Base-by-base conservation (phyloP, 805 yeast species). In the Vanderwaltozyma tropicalis region DNA sequence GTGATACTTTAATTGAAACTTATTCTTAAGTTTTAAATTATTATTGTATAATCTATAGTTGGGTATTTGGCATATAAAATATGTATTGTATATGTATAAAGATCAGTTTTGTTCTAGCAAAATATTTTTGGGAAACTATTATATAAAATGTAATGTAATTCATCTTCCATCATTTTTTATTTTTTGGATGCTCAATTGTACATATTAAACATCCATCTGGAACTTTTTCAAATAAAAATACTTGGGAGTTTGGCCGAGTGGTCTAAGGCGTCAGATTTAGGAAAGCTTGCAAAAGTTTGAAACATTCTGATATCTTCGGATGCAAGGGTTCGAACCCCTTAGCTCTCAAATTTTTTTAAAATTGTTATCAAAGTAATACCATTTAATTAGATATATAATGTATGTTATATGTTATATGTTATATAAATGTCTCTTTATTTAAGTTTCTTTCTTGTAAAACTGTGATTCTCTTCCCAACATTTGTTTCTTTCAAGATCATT, bases 1-100 rank as follows among this genome's bases (percentile, higher is more conserved):
- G 95, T 67, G 95, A 85, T 59, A 86, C 95, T 41, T 75, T 85
- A 63, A 86, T 85, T 58, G 95, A 85, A 70, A 86, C 95, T 36
- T 85, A 86, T 65, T 79, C 92, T 44, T 85, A 68, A 31, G n/a
- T 36, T n/a, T 24, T 28, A 14, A 24, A n/a, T 25, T 7, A 4
- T 10, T 21, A 21, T 6, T n/a, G 27, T 24, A 10, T 24, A 10
- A 8, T 24, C 24, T 7, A 21, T 10, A 7, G 10, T 21, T 24
- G 27, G 27, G 27, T 24, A 24, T 24, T 24, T 24, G 27, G 13
- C 27, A 24, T 24, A 24, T 24, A 24, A 24, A 24, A 24, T 24
- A 24, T 24, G 27, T 24, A 24, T 24, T 24, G 13, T 24, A 24
- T 24, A 24, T 24, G 27, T 11, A 24, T 24, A 8, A 24, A 24